A percentile compares a stretch with the other conserved stretches of the same genome.
Conservation (phyloP, 768 basidiomycete species). For the Pleurotus ostreatus region DNA sequence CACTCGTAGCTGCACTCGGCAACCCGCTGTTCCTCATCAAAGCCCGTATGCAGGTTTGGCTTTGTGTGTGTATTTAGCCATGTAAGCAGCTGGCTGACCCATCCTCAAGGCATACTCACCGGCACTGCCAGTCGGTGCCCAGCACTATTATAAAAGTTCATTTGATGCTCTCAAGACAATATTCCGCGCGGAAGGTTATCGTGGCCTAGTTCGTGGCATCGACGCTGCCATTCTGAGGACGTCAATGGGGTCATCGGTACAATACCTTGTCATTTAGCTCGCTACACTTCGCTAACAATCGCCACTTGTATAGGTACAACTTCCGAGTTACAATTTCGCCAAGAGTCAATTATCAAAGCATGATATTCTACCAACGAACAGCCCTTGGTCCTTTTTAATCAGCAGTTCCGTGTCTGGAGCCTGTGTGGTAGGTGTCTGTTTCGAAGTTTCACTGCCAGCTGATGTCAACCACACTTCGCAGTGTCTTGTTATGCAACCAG, state of each 20-base stretch:
- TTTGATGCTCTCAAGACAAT: constrained; percentile 81
- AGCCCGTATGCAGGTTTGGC: constrained; percentile 87
- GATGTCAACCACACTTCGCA: constrained; percentile 24
- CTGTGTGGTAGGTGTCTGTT: constrained; percentile 69
- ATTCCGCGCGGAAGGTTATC: constrained; percentile 67
- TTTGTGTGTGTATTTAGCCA: no score
- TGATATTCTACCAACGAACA: constrained; percentile 70
- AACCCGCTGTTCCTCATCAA: constrained; percentile 95
- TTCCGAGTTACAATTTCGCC: constrained; percentile 93
- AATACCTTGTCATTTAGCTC: constrained; percentile 12
- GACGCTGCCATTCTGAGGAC: constrained; percentile 93
- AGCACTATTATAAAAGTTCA: constrained; percentile 86
- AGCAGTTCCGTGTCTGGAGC: constrained; percentile 88
- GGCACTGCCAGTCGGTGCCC: constrained; percentile 88
- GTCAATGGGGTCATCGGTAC: constrained; percentile 87
- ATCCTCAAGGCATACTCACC: constrained; percentile 83
- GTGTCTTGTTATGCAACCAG: constrained; percentile 93
- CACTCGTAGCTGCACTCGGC: constrained; percentile 59
- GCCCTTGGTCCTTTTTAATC: constrained; percentile 81
- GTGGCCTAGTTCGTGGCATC: constrained; percentile 85
- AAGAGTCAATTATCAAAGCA: constrained; percentile 73
- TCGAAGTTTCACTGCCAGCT: background rate
- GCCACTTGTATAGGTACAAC: constrained; percentile 62
- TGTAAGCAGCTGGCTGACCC: background rate
- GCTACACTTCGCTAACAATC: background rate